These are phyloP conservation scores for Oenanthe javanica DNA, from an alignment of 140 eudicot genomes.

Conservation along the genomic window DNA sequence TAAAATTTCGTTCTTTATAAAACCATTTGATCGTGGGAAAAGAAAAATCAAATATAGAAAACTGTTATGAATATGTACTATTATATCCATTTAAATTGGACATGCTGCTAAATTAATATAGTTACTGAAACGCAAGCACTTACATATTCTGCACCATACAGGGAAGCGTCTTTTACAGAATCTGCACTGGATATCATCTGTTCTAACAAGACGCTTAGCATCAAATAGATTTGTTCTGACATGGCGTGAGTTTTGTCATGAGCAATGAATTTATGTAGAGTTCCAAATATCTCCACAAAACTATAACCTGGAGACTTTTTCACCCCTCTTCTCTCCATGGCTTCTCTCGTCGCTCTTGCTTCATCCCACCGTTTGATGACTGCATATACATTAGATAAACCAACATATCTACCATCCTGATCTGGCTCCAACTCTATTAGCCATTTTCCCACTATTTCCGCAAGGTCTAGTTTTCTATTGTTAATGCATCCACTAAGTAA, in stretches of 20 bases:
- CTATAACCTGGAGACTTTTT: slow-evolving; percentile 87
- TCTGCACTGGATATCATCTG: slow-evolving; percentile 36
- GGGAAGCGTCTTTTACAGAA: slow-evolving; percentile 24
- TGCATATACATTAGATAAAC: slow-evolving; percentile 87
- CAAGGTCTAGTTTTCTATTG: slow-evolving; percentile 69
- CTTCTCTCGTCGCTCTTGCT: slow-evolving; percentile 62
- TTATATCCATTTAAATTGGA: neutral
- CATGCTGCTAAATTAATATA: neutral
- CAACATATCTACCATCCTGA: slow-evolving; percentile 92
- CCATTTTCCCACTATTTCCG: slow-evolving; percentile 64
- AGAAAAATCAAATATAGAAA: neutral
- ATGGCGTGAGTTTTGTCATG: slow-evolving; percentile 77
- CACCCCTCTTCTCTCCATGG: slow-evolving; percentile 79
- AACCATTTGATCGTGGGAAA: neutral
- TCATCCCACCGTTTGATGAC: slow-evolving; percentile 64
- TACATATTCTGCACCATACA: slow-evolving; percentile 22
- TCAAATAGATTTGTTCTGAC: slow-evolving; percentile 42
- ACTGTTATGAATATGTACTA: neutral
- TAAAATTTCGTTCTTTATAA: neutral
- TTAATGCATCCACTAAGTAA: slow-evolving; percentile 71
- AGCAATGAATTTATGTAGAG: slow-evolving; percentile 64
- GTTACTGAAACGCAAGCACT: slow-evolving; percentile 1
- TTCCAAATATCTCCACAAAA: slow-evolving; percentile 64
- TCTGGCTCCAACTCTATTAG: slow-evolving; percentile 74
- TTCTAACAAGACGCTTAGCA: slow-evolving; percentile 37